Conservation (phyloP, 2,329 filamentous ascomycete species). For the Talaromyces funiculosus region DNA sequence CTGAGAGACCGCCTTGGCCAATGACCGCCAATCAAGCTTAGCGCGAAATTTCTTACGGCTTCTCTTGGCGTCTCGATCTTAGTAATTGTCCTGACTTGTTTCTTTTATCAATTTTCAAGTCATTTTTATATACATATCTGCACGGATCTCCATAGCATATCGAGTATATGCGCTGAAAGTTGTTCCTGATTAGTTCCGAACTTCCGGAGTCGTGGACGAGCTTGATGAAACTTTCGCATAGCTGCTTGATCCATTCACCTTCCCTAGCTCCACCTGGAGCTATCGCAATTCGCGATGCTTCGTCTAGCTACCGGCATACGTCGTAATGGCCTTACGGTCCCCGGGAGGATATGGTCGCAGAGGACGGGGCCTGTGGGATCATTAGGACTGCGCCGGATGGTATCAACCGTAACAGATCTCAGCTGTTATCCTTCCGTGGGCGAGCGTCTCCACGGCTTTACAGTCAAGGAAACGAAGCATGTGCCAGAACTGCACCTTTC, state of each 20-base stretch:
- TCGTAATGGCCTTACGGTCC: slow-evolving; percentile 22
- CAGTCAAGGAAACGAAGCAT: slow-evolving; percentile 79
- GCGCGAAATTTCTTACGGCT: slow-evolving; percentile 17
- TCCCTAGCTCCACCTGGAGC: slow-evolving; percentile 11
- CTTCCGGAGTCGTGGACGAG: background rate
- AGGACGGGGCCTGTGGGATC: slow-evolving; percentile 16
- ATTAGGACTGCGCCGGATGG: slow-evolving; percentile 21
- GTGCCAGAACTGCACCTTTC: slow-evolving; percentile 91
- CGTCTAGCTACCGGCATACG: slow-evolving; percentile 27
- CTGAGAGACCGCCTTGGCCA: slow-evolving; percentile 22
- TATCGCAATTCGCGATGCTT: slow-evolving; percentile 22
- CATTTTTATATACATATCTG: background rate
- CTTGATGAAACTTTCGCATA: slow-evolving; percentile 3
- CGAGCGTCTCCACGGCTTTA: slow-evolving; percentile 89
- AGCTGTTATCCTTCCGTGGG: slow-evolving; percentile 71
- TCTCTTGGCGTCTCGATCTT: slow-evolving; percentile 20
- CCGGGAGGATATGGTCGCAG: slow-evolving; percentile 18
- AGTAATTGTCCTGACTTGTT: background rate
- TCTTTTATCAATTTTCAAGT: background rate
- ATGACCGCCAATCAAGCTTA: slow-evolving; percentile 22
- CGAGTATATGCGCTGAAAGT: background rate
- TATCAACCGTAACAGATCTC: slow-evolving; percentile 67
- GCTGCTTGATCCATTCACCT: background rate
- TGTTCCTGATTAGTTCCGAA: background rate
- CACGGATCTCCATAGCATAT: background rate